These are phyloP conservation scores for Scalesia atractyloides DNA, from an alignment of 129 eudicot genomes.

Conservation along the genomic window DNA sequence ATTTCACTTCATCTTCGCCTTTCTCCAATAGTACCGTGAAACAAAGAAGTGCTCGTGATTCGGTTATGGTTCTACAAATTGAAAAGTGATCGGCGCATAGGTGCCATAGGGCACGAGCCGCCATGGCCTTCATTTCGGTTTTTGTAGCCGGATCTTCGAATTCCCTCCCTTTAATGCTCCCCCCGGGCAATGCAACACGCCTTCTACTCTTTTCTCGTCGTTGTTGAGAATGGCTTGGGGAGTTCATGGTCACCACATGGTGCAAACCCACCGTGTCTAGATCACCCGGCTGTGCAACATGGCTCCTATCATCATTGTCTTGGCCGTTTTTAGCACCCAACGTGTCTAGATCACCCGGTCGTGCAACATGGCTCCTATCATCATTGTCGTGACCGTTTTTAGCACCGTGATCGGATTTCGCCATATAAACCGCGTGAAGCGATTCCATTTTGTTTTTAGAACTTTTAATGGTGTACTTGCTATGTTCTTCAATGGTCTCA, in stretches of 20 bases:
- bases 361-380: slow-evolving; percentile 31
- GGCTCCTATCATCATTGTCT: slow-evolving; percentile 21
- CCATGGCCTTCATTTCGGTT: slow-evolving; percentile 76
- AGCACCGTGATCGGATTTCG: slow-evolving; percentile 22
- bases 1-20: slow-evolving; percentile 61
- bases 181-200: slow-evolving; percentile 47
- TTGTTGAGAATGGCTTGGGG: slow-evolving; percentile 24
- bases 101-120: slow-evolving; percentile 66
- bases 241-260: slow-evolving; percentile 31
- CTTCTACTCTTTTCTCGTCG: slow-evolving; percentile 30
- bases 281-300: slow-evolving; percentile 8
- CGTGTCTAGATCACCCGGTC: slow-evolving; percentile 28
- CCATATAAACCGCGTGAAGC: slow-evolving; percentile 41
- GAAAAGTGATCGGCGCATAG: slow-evolving; percentile 53
- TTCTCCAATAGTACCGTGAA: slow-evolving; percentile 64
- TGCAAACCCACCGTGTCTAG: slow-evolving; percentile 31
- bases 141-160: slow-evolving; percentile 60
- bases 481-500: slow-evolving; percentile 69
- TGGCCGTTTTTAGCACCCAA: background rate
- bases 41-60: slow-evolving; percentile 68
- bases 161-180: slow-evolving; percentile 65
- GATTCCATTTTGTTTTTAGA: slow-evolving; percentile 35
- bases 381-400: slow-evolving; percentile 16
- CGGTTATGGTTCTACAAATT: slow-evolving; percentile 56
- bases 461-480: slow-evolving; percentile 47